These are phyloP conservation scores for Lecanoromycetidae sp. DNA, from an alignment of 2,329 filamentous ascomycete genomes.

Conservation along the genomic window DNA sequence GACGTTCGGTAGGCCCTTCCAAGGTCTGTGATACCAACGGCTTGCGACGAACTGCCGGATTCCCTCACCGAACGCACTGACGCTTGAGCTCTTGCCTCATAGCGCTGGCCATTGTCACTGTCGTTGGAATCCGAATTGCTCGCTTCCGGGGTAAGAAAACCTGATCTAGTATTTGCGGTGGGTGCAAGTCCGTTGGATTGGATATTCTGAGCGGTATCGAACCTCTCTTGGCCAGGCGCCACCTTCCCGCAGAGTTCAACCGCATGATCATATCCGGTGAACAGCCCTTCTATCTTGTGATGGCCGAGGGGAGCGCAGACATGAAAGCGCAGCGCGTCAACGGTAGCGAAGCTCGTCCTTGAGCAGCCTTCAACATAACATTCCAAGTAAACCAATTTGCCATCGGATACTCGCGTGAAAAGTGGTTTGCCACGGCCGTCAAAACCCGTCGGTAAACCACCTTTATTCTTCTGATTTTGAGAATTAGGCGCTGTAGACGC, in stretches of 20 bases:
- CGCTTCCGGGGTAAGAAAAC: not conserved
- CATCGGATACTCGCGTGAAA: slow-evolving; percentile 1
- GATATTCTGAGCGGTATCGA: not conserved
- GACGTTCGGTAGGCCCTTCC: not conserved
- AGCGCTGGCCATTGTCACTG: not conserved
- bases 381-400: slow-evolving; percentile 1
- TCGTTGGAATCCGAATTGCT: not conserved
- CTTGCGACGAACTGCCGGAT: not conserved
- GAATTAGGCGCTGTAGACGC: not conserved
- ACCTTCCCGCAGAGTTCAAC: not conserved
- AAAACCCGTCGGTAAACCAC: not conserved
- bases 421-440: not conserved
- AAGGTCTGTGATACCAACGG: not conserved
- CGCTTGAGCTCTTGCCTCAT: not conserved
- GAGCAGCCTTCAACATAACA: not conserved
- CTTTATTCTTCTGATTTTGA: not conserved
- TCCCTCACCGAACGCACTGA: not conserved
- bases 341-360: not conserved
- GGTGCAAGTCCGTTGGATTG: not conserved
- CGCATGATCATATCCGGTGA: not conserved
- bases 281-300: not conserved
- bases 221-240: not conserved
- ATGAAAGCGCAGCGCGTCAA: not conserved
- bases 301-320: not conserved
- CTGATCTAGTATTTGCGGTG: not conserved